phyloP scores from a whole-genome alignment of 495 filamentous ascomycete genomes.

The Hypoxylon trugodes region DNA sequence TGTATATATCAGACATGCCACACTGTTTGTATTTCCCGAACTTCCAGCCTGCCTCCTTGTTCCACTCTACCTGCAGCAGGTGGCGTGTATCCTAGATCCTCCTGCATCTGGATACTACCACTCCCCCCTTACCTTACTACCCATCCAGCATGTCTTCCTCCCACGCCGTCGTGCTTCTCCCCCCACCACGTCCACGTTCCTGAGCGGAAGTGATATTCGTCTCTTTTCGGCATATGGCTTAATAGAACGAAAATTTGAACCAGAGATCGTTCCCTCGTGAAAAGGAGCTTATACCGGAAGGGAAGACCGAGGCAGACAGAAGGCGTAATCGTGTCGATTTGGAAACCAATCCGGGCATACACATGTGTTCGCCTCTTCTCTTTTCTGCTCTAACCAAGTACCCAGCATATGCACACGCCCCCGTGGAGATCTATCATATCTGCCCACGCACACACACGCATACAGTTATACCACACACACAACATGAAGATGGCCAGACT shows the following conservation, averaged over 20 bases:
- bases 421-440: slow-evolving; percentile 32
- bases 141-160: slow-evolving; percentile 11
- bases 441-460: too few species aligned
- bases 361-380: neutral
- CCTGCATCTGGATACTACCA: slow-evolving; percentile 37
- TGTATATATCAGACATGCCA: slow-evolving; percentile 13
- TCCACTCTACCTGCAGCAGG: slow-evolving; percentile 18
- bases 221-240: slow-evolving; percentile 17
- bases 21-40: slow-evolving; percentile 27
- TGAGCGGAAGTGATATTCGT: slow-evolving; percentile 36
- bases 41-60: slow-evolving; percentile 7
- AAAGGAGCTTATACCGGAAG: slow-evolving; percentile 8
- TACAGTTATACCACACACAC: too few species aligned
- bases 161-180: slow-evolving; percentile 11
- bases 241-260: neutral
- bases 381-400: slow-evolving; percentile 38
- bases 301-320: neutral
- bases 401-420: slow-evolving; percentile 36
- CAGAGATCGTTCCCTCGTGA: slow-evolving; percentile 5
- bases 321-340: neutral
- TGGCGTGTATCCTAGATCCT: slow-evolving; percentile 34
- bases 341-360: slow-evolving; percentile 4
- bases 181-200: slow-evolving; percentile 31
- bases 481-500: slow-evolving; percentile 42
- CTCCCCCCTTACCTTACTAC: slow-evolving; percentile 16